phyloP scores from a whole-genome alignment of 192 early-diverging fungal genomes.

The Mortierella alpina region DNA sequence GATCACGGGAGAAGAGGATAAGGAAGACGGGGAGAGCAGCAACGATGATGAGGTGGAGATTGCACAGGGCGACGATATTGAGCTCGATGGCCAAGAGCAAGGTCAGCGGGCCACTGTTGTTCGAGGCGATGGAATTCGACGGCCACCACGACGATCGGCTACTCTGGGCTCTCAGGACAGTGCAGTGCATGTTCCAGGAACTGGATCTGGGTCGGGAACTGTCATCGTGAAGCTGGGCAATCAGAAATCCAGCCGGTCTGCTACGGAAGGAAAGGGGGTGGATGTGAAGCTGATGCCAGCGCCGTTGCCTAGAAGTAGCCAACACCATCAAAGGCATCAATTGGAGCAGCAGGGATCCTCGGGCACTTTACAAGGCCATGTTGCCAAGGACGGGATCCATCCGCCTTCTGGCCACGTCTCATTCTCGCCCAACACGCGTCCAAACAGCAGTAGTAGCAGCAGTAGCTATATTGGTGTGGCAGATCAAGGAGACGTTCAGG shows the following conservation, averaged over 20 bases:
- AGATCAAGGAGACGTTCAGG: not conserved
- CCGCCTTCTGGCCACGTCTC: slow-evolving; percentile 13
- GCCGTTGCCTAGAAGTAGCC: slow-evolving; percentile 35
- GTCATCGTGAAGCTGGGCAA: not conserved
- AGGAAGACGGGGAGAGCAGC: not conserved
- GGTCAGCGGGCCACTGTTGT: not conserved
- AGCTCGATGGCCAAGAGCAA: not conserved
- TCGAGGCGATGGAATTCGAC: not conserved
- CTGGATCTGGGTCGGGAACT: slow-evolving; percentile 26
- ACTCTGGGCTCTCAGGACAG: slow-evolving; percentile 27
- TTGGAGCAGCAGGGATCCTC: slow-evolving; percentile 14
- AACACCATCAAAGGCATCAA: slow-evolving; percentile 41
- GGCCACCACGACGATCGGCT: slow-evolving; percentile 23
- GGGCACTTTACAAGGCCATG: not conserved
- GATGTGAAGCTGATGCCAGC: slow-evolving; percentile 45
- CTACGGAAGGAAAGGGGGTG: not conserved
- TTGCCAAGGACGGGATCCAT: not conserved
- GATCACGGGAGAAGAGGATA: not conserved
- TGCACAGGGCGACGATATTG: not conserved
- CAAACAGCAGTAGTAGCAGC: not conserved
- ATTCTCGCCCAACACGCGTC: slow-evolving; percentile 16
- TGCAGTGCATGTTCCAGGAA: not conserved
- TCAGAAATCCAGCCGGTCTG: not conserved
- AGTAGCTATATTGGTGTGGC: slow-evolving; percentile 3
- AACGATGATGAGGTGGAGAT: not conserved